These are phyloP conservation scores for Penicillium alfredii DNA, from an alignment of 495 filamentous ascomycete species.

Conservation along the genomic window DNA sequence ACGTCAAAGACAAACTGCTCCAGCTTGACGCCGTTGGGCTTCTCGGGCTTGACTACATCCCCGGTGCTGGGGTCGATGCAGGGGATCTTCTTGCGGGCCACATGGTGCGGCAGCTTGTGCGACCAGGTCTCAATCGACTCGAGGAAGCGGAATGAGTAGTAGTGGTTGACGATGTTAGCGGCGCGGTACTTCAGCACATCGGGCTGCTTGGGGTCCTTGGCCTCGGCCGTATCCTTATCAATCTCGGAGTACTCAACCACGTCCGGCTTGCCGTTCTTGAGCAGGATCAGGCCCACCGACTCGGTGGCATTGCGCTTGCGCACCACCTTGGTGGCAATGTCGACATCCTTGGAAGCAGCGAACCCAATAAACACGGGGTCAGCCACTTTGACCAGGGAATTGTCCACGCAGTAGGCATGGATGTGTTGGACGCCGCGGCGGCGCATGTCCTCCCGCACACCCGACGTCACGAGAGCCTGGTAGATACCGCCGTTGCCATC, in stretches of 20 bases:
- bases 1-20: slow-evolving; percentile 99
- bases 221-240: slow-evolving; percentile 77
- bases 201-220: slow-evolving; percentile 76
- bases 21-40: slow-evolving; percentile 96
- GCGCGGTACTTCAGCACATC: slow-evolving; percentile 90
- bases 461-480: slow-evolving; percentile 75
- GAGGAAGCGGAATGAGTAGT: slow-evolving; percentile 93
- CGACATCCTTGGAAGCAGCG: slow-evolving; percentile 78
- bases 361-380: slow-evolving; percentile 96
- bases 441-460: slow-evolving; percentile 82
- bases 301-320: slow-evolving; percentile 97
- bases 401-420: slow-evolving; percentile 97
- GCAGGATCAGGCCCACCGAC: slow-evolving; percentile 89
- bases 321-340: slow-evolving; percentile 97
- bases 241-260: slow-evolving; percentile 99
- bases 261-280: slow-evolving; percentile 93
- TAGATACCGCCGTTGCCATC: slow-evolving; percentile 98
- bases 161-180: slow-evolving; percentile 99
- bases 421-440: slow-evolving; percentile 89
- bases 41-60: slow-evolving; percentile 76
- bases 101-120: slow-evolving; percentile 85
- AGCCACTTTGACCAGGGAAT: slow-evolving; percentile 96
- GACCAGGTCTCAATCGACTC: slow-evolving; percentile 82
- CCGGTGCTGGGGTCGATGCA: slow-evolving; percentile 70
- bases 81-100: slow-evolving; percentile 98